Evolutionary conservation across 2,329 filamentous ascomycete species (phyloP).

Genomic region (Fusarium sp.): DNA sequence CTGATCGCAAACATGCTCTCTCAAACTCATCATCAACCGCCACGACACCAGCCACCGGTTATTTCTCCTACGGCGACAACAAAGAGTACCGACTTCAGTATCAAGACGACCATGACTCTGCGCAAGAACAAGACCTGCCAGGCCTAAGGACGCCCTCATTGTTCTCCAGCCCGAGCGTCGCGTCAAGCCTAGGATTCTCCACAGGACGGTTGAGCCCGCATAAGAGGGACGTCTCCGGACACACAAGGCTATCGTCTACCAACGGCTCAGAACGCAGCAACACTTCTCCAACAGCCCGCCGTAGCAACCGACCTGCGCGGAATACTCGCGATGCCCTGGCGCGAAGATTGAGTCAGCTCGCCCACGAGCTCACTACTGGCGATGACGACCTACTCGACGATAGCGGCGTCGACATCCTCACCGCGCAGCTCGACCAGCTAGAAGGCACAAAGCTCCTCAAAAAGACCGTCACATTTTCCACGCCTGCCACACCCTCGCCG

Average conservation of each 20-base stretch:
- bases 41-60: conserved; percentile 39
- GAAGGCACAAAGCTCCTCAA: conserved; percentile 38
- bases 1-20: conserved; percentile 39
- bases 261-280: conserved; percentile 35
- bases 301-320: conserved; percentile 22
- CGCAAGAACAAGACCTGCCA: conserved; percentile 32
- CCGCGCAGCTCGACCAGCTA: conserved; percentile 51
- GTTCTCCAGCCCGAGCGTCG: conserved; percentile 48
- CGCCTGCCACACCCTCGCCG: conserved; percentile 33
- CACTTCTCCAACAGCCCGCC: conserved; percentile 39
- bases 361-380: conserved; percentile 50
- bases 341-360: conserved; percentile 51
- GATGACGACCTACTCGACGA: conserved; percentile 50
- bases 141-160: conserved; percentile 44
- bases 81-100: conserved; percentile 38
- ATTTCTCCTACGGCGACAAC: conserved; percentile 34
- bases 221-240: conserved; percentile 42
- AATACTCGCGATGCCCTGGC: conserved; percentile 54
- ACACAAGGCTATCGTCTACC: conserved; percentile 37
- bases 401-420: conserved; percentile 48
- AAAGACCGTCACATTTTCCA: conserved; percentile 37
- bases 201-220: conserved; percentile 47
- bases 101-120: conserved; percentile 40
- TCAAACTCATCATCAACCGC: conserved; percentile 29
- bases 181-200: conserved; percentile 48